Evolutionary conservation across 805 yeast species (phyloP), one percentile per base, ranked within the genome.

Genomic region (Spencermartinsiella europaea): DNA sequence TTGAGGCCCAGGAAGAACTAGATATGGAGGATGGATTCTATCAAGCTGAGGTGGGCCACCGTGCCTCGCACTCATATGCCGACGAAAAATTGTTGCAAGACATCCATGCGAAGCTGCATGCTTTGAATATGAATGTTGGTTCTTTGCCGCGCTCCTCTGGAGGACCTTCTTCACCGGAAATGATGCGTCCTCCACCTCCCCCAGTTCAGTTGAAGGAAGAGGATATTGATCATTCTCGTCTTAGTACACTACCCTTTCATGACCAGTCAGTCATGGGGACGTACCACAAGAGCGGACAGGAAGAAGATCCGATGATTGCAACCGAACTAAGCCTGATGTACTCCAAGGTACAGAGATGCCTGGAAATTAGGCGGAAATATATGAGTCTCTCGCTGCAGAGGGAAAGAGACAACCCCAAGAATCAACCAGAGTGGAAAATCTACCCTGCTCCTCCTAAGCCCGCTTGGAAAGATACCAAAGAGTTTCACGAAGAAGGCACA

Each of bases 381-480:
- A 83, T 85, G 65, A 58, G 66, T 2, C 54, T 77, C 8, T 88
- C 97, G 0, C 54, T 78, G 44, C 99, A 93, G 68, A 70, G 79
- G 46, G 84, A 83, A 38, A 62, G 67, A 33, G 84, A 81, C 56
- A 93, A 93, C 65, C 99, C 99, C 1, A 89, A 91, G 62, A 91
- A 95, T 65, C 60, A 57, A 21, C 71, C 71, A 7, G 67, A 64
- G 34, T 93, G 98, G 98, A 62, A 62, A 14, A 81, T 93, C 42
- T 91, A 90, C 62, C 99, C 99, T 0, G 79, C 82, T 8, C 97
- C 98, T 1, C 99, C 99, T 12, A 80, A 80, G 54, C 97, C 99
- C 2, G 81, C 91, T 57, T 81, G 93, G 81, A 68, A 75, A 4
- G 74, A 68, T 15, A 72, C 79, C n/a, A 79, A 76, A 54, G 76